phyloP scores from a whole-genome alignment of 805 yeast genomes.

The Pichia sporocuriosa region DNA sequence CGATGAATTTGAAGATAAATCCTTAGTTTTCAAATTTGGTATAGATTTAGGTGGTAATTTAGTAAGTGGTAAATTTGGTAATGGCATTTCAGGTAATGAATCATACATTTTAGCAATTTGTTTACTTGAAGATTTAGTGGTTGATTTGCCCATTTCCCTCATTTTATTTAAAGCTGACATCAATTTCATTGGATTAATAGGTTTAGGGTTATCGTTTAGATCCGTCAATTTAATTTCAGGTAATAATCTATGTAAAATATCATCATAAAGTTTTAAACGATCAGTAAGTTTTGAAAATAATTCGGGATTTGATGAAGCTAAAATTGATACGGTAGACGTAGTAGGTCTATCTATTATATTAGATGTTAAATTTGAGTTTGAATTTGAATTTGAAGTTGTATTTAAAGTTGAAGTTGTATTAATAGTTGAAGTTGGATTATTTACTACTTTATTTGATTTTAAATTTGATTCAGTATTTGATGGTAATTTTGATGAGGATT shows the following conservation, averaged over 20 bases:
- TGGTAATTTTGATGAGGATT: too few species aligned
- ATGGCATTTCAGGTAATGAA: constrained; percentile 28
- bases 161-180: constrained; percentile 26
- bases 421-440: background rate
- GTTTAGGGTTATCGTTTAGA: constrained; percentile 27
- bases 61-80: constrained; percentile 22
- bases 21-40: too few species aligned
- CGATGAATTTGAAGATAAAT: background rate
- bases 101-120: constrained; percentile 24
- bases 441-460: too few species aligned
- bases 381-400: background rate
- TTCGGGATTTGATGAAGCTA: constrained; percentile 19
- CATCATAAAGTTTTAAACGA: constrained; percentile 28
- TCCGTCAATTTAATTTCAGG: constrained; percentile 30
- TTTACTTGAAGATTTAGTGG: constrained; percentile 16
- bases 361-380: background rate
- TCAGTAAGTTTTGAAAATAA: constrained; percentile 27
- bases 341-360: constrained; percentile 3
- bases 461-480: too few species aligned
- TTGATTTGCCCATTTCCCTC: constrained; percentile 19
- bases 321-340: constrained; percentile 7
- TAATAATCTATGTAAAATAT: constrained; percentile 25
- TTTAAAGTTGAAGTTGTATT: background rate
- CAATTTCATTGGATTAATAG: constrained; percentile 29
- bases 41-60: constrained; percentile 13